Percentiles rank a stretch among this genome's conserved stretches.
Conservation (phyloP, 2,329 filamentous ascomycete species). For the Beauveria caledonica region DNA sequence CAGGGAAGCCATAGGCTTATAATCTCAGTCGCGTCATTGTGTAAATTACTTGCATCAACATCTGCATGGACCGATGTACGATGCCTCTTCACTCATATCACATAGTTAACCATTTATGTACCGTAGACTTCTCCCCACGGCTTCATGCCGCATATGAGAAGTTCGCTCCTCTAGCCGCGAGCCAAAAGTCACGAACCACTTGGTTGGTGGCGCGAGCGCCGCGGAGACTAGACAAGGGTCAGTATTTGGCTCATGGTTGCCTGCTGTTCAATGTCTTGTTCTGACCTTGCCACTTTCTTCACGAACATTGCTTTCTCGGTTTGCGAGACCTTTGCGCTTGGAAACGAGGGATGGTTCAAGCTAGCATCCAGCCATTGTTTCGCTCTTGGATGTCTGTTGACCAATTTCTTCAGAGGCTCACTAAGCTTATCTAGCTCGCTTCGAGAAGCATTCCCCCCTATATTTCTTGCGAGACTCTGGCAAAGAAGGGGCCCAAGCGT, state of each 20-base stretch:
- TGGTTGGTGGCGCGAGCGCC: constrained; percentile 57
- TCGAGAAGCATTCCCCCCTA: constrained; percentile 59
- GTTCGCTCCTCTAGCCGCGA: constrained; percentile 53
- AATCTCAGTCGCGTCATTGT: neutral
- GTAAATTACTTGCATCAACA: neutral
- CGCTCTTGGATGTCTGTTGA: constrained; percentile 45
- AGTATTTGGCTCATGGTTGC: neutral
- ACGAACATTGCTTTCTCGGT: constrained; percentile 57
- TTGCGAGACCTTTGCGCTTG: constrained; percentile 48
- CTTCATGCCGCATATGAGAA: constrained; percentile 51
- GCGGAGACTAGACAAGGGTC: constrained; percentile 42
- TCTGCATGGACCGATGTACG: neutral
- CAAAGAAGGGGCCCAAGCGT: constrained; percentile 55
- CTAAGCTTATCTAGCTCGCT: constrained; percentile 65
- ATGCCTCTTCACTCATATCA: neutral
- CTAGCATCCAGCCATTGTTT: constrained; percentile 57
- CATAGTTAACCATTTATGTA: neutral
- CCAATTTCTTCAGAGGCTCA: constrained; percentile 63
- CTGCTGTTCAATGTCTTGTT: neutral
- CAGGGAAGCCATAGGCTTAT: constrained; percentile 43
- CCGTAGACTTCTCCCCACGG: neutral
- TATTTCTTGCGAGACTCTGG: constrained; percentile 52
- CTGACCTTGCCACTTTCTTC: constrained; percentile 56
- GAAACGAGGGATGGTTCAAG: constrained; percentile 46
- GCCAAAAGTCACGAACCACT: constrained; percentile 64